Percentiles rank a stretch among this genome's conserved stretches.
These are phyloP conservation scores for Cystobasidium ongulense DNA, from an alignment of 768 basidiomycete genomes.

Conservation along the genomic window DNA sequence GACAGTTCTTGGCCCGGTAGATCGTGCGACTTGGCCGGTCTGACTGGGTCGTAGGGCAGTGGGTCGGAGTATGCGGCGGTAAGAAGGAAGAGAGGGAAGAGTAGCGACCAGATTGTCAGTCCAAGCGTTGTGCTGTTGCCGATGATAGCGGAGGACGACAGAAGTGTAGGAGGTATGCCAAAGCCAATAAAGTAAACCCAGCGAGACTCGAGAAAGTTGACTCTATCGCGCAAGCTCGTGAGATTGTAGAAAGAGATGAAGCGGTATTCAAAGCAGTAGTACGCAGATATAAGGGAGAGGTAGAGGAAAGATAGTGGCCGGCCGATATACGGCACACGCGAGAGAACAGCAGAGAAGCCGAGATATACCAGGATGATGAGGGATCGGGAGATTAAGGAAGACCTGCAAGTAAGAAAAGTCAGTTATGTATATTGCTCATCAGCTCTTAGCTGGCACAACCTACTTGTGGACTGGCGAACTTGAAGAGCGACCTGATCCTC, in stretches of 20 bases:
- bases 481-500: constrained; percentile 29
- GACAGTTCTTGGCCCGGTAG: constrained; percentile 23
- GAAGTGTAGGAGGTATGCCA: constrained; percentile 49
- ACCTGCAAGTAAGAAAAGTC: neutral
- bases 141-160: constrained; percentile 29
- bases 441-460: neutral
- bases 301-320: constrained; percentile 59
- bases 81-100: constrained; percentile 64
- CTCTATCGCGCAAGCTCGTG: constrained; percentile 36
- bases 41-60: constrained; percentile 64
- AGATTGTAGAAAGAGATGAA: constrained; percentile 13
- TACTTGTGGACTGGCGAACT: constrained; percentile 14
- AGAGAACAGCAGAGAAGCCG: constrained; percentile 58
- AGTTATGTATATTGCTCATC: constrained; percentile 50
- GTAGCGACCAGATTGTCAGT: constrained; percentile 69
- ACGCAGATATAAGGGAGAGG: constrained; percentile 80
- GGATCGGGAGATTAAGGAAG: constrained; percentile 52
- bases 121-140: constrained; percentile 46
- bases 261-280: constrained; percentile 79
- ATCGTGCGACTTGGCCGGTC: constrained; percentile 49
- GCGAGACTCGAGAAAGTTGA: constrained; percentile 63
- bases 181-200: constrained; percentile 85
- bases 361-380: constrained; percentile 75
- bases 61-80: constrained; percentile 73
- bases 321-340: constrained; percentile 60